Evolutionary conservation across 352 stramenopile species (phyloP), one percentile per base, ranked within the genome.

Genomic region (Phytophthora uliginosa): DNA sequence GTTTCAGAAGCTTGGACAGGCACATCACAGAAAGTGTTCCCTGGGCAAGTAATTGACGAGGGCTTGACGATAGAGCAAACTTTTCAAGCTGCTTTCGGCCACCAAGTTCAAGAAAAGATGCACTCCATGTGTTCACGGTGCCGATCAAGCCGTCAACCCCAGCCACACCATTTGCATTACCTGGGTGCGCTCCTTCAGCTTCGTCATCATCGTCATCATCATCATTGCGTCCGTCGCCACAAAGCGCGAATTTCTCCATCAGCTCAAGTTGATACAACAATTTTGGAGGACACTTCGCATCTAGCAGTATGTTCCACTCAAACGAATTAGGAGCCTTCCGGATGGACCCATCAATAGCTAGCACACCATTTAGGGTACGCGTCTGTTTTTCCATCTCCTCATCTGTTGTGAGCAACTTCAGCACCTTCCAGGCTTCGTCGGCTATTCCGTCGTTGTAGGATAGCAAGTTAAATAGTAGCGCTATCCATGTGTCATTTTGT

Each of bases 401-500:
- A 67, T 94, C 81, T 20, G 82, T 83, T 33, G 81, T 78, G 13
- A 96, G 66, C 33, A 95, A 68, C 54, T 92, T 95, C 15, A 96
- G 53, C 20, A 95, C 72, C 60, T 93, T 93, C 84, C 84, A 93
- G 10, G 84, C 85, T 76, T 93, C 89, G 68, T 94, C 89, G 53
- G 79, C 83, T 20, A 92, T 83, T 34, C 73, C 78, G 33, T 79
- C 72, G 4, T 69, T 69, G 31, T 82, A 82, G 3, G 81, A 78
- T 12, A 95, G 67, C 51, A 92, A 62, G 3, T 81, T 61, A 59
- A 92, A 90, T 5, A 95, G 24, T 26, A 86, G 66, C 33, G 60
- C 40, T 45, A 89, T 22, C 66, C 75, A 85, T 1, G 59, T 76
- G 26, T 80, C 67, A 47, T 79, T 90, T 53, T 72, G 79, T 55